Base-by-base conservation (phyloP, 768 basidiomycete genomes). In the Agaricus sinodeliciosus region DNA sequence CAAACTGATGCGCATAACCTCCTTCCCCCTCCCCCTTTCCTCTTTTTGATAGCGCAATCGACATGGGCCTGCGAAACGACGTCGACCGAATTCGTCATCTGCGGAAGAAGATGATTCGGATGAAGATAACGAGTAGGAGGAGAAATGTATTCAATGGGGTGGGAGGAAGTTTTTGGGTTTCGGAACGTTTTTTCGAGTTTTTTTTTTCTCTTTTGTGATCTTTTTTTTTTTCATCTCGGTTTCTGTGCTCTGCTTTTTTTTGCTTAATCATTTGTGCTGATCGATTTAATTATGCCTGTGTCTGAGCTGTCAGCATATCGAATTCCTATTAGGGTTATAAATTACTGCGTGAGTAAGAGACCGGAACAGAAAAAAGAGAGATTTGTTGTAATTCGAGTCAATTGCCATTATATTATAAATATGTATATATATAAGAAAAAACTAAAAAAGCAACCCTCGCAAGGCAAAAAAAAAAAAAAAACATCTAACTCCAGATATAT, bases 21-120 rank as follows among this genome's bases (percentile, higher is more conserved):
- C 39, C 19, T 41, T 9, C 13, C 15, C 42, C 19, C 22, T 9
- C 6, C 9, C 42, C 19, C 22, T 9, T 4, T 12, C 22, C 28
- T 9, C 42, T 18, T 12, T 26, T 42, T 51, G 48, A 39, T 57
- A 90, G 90, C 86, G 89, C 57, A 90, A 90, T 67, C 84, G 90
- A 54, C 84, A 91, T 65, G 85, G 85, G 25, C 78, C 84, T 48
- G 77, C 75, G 57, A 89, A 84, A 68, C 80, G 83, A 58, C 74
- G 79, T 55, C 78, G 78, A 59, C 77, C 79, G 45, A 79, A 77
- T 53, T 81, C 74, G 51, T 84, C 82, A 25, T 85, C 79, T 39
- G 80, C 75, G 43, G 85, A 85, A 40, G 81, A 81, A 39, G 49
- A 50, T 25, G 85, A 87, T 49, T 87, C 85, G 37, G 87, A 31